Evolutionary conservation across 495 filamentous ascomycete genomes (phyloP).

Genomic region (Trichoderma gamsii): DNA sequence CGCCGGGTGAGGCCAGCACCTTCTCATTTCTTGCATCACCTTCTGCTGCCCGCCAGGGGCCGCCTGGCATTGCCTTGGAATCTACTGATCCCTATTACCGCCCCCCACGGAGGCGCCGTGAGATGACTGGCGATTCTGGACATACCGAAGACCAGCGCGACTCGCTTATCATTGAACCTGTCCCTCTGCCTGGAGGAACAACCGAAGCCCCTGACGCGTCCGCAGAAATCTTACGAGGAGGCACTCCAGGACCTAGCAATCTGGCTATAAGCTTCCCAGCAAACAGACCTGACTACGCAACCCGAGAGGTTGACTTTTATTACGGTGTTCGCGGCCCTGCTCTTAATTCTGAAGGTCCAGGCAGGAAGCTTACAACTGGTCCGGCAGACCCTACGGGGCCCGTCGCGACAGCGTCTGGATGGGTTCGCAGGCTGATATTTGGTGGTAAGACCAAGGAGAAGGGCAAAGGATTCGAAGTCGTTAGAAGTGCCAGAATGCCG

Average conservation of each 20-base stretch:
- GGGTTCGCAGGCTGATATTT: slow-evolving; percentile 67
- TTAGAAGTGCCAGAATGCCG: slow-evolving; percentile 71
- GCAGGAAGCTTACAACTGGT: slow-evolving; percentile 81
- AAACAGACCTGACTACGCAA: slow-evolving; percentile 71
- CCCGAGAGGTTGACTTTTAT: slow-evolving; percentile 90
- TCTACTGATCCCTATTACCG: slow-evolving; percentile 75
- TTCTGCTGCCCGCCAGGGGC: slow-evolving; percentile 34
- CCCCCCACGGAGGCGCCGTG: slow-evolving; percentile 63
- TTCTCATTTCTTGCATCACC: slow-evolving; percentile 64
- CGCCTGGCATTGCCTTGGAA: slow-evolving; percentile 41
- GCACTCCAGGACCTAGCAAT: slow-evolving; percentile 35
- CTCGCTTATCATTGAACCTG: slow-evolving; percentile 27
- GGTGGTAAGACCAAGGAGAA: slow-evolving; percentile 80
- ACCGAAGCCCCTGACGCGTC: not conserved
- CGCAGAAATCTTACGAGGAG: slow-evolving; percentile 33
- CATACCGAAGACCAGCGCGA: slow-evolving; percentile 21
- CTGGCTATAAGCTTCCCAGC: slow-evolving; percentile 30
- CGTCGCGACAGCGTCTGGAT: slow-evolving; percentile 78
- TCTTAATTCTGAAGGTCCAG: slow-evolving; percentile 68
- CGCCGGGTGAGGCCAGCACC: slow-evolving; percentile 58
- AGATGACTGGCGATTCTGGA: slow-evolving; percentile 47
- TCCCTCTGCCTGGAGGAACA: slow-evolving; percentile 22
- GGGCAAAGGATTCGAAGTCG: slow-evolving; percentile 93
- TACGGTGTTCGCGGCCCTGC: slow-evolving; percentile 90
- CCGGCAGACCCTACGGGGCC: slow-evolving; percentile 92